Percentiles rank a stretch among this genome's conserved stretches.
These are phyloP conservation scores for Barnettozyma pratensis DNA, from an alignment of 805 yeast species.

Conservation along the genomic window DNA sequence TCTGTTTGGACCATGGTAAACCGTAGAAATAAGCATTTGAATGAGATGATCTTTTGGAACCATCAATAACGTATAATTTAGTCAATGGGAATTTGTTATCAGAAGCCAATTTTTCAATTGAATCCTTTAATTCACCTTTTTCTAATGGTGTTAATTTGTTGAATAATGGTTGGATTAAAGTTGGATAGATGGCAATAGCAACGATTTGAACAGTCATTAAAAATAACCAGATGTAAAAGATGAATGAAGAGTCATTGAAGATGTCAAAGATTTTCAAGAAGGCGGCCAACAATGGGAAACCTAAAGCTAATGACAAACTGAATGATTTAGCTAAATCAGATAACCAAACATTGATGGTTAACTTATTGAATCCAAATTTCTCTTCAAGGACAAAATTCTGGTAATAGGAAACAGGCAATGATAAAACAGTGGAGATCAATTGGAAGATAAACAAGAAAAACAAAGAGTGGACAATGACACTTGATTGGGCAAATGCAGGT, in stretches of 20 bases:
- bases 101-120: conserved; percentile 75
- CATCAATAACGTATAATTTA: conserved; percentile 85
- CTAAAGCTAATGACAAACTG: conserved; percentile 49
- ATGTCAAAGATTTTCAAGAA: conserved; percentile 76
- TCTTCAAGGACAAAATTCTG: conserved; percentile 86
- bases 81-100: conserved; percentile 80
- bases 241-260: conserved; percentile 69
- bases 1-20: conserved; percentile 94
- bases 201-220: conserved; percentile 67
- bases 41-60: conserved; percentile 94
- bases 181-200: conserved; percentile 73
- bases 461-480: conserved; percentile 68
- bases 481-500: conserved; percentile 35
- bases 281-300: conserved; percentile 67
- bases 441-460: conserved; percentile 53
- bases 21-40: conserved; percentile 97
- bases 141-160: conserved; percentile 87
- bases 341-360: conserved; percentile 67
- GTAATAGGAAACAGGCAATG: conserved; percentile 70
- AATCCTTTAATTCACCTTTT: conserved; percentile 79
- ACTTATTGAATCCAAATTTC: conserved; percentile 88
- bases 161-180: conserved; percentile 86
- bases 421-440: conserved; percentile 43
- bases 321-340: conserved; percentile 64
- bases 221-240: conserved; percentile 73